Conservation (phyloP, 768 basidiomycete genomes). For the Scleroderma citrinum region DNA sequence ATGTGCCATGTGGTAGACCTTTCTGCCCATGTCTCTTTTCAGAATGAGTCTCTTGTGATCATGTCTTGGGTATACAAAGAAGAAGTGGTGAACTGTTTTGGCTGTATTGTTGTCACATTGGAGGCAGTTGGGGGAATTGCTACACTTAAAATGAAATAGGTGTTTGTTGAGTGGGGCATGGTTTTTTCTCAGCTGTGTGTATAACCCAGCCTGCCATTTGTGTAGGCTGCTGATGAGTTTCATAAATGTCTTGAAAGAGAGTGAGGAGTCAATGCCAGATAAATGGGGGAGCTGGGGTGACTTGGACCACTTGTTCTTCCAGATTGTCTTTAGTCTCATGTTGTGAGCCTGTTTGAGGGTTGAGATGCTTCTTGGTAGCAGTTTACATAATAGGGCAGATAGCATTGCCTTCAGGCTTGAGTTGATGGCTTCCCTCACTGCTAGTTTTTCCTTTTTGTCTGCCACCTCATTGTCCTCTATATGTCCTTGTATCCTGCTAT, state of each 20-base stretch:
- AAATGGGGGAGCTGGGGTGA: background rate
- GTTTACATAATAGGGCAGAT: background rate
- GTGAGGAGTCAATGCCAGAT: background rate
- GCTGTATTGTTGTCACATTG: background rate
- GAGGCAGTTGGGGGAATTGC: background rate
- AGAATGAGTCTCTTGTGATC: too few relatives aligned
- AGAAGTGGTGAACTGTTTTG: too few relatives aligned
- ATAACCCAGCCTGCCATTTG: too few relatives aligned
- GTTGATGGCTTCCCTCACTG: background rate
- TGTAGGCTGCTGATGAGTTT: background rate
- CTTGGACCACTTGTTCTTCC: background rate
- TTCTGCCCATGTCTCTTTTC: too few relatives aligned
- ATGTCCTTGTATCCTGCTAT: background rate
- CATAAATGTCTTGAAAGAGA: background rate
- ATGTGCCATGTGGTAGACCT: too few relatives aligned
- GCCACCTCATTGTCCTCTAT: background rate
- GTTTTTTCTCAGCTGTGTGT: too few relatives aligned
- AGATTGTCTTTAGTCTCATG: background rate
- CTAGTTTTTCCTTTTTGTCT: background rate
- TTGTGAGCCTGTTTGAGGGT: constrained; percentile 3
- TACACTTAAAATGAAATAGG: background rate
- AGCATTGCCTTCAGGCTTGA: background rate
- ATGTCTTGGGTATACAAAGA: too few relatives aligned
- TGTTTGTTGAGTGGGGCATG: too few relatives aligned
- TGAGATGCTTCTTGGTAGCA: constrained; percentile 1